phyloP scores from a whole-genome alignment of 2,329 filamentous ascomycete species.

The Talaromyces rugulosus region DNA sequence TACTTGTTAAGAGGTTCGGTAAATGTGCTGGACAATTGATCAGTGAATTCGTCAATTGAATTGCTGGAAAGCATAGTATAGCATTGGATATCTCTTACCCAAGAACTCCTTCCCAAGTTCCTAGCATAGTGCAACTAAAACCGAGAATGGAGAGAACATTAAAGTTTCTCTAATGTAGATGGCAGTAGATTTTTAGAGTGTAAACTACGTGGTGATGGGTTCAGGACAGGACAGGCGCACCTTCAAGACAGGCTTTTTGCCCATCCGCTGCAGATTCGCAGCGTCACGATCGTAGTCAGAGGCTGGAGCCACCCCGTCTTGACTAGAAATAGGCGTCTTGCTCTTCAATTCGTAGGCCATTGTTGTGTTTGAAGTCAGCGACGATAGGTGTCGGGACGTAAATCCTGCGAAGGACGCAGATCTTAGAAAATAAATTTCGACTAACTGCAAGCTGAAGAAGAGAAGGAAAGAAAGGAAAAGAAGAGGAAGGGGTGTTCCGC shows the following conservation, averaged over 20 bases:
- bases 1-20: constrained; percentile 19
- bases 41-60: background rate
- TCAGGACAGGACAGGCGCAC: background rate
- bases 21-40: constrained; percentile 7
- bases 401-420: constrained; percentile 1
- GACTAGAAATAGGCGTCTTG: constrained; percentile 7
- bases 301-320: background rate
- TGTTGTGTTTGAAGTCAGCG: background rate
- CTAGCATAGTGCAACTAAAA: constrained; percentile 1
- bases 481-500: background rate
- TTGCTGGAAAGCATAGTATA: background rate
- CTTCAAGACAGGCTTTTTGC: constrained; percentile 5
- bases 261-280: background rate
- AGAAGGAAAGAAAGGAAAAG: constrained; percentile 2
- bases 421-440: background rate
- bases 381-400: background rate
- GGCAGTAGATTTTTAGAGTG: background rate
- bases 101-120: constrained; percentile 4
- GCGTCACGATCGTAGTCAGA: constrained; percentile 4
- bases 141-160: constrained; percentile 1
- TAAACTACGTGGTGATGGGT: constrained; percentile 1
- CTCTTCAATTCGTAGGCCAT: constrained; percentile 9
- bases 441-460: constrained; percentile 1
- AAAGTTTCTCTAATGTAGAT: constrained; percentile 14
- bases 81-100: constrained; percentile 23